A percentile compares a stretch with the other conserved stretches of the same genome.
Evolutionary conservation across 2,329 filamentous ascomycete species (phyloP).

Genomic region (Phialophora expanda): DNA sequence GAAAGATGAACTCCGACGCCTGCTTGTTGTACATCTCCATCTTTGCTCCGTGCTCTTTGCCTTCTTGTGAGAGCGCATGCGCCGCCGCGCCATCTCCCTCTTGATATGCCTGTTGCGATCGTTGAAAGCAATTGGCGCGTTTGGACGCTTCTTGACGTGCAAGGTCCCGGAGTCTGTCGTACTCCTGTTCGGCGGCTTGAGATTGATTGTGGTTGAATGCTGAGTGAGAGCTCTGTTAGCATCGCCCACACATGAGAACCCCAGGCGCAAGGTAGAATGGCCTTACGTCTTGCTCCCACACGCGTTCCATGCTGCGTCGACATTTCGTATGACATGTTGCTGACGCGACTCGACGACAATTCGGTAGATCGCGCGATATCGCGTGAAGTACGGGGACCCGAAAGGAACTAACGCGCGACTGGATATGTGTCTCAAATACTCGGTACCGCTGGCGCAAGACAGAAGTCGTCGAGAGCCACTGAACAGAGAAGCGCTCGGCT

Average conservation of each 20-base stretch:
- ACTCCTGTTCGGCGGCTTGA: slow-evolving; percentile 77
- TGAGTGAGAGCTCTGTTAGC: slow-evolving; percentile 44
- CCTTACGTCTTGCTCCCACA: slow-evolving; percentile 38
- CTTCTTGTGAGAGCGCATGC: slow-evolving; percentile 81
- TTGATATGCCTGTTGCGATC: slow-evolving; percentile 79
- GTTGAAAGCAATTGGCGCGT: slow-evolving; percentile 77
- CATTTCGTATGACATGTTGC: slow-evolving; percentile 51
- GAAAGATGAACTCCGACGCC: slow-evolving; percentile 92
- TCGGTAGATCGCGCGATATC: not conserved
- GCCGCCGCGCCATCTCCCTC: slow-evolving; percentile 82
- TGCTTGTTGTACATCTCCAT: slow-evolving; percentile 91
- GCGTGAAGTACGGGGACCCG: not conserved
- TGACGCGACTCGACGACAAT: not conserved
- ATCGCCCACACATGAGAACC: not conserved
- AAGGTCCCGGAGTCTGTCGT: slow-evolving; percentile 84
- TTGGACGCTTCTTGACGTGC: slow-evolving; percentile 81
- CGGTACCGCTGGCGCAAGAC: not conserved
- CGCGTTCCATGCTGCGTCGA: slow-evolving; percentile 45
- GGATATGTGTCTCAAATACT: not conserved
- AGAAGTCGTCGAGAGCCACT: not conserved
- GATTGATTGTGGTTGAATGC: slow-evolving; percentile 77
- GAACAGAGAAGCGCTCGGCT: not conserved
- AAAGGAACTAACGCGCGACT: not conserved
- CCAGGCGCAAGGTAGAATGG: not conserved
- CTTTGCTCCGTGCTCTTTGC: slow-evolving; percentile 79